A percentile compares a stretch with the other conserved stretches of the same genome.
These are phyloP conservation scores for Betula pendula DNA, from an alignment of 306 rosid species.

Conservation along the genomic window DNA sequence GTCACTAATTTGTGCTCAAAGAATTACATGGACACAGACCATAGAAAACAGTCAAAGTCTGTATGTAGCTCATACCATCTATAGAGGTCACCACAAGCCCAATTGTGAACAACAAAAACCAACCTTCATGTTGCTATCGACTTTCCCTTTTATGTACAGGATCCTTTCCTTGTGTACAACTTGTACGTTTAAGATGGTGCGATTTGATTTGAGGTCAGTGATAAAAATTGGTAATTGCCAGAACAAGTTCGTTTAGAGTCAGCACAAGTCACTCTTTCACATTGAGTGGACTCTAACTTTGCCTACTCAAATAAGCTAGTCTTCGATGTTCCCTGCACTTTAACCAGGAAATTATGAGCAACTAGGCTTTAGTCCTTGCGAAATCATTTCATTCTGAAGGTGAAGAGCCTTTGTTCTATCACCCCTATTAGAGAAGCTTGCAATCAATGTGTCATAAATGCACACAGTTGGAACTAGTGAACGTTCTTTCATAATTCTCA, in stretches of 20 bases:
- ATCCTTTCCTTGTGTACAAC: neutral
- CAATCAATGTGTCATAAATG: slow-evolving; percentile 46
- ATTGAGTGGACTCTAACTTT: neutral
- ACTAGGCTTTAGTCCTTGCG: slow-evolving; percentile 28
- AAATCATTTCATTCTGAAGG: slow-evolving; percentile 46
- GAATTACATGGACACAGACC: neutral
- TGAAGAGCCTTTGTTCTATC: slow-evolving; percentile 39
- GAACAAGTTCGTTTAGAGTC: neutral
- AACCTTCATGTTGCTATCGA: neutral
- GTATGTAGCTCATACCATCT: neutral
- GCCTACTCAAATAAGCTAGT: slow-evolving; percentile 4
- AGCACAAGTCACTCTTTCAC: neutral
- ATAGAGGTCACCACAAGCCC: neutral
- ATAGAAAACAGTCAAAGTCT: neutral
- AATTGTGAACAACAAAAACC: neutral
- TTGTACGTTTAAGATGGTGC: neutral
- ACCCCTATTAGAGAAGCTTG: slow-evolving; percentile 40
- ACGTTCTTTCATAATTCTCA: slow-evolving; percentile 61
- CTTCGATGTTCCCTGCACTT: slow-evolving; percentile 4
- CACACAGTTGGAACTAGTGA: slow-evolving; percentile 32
- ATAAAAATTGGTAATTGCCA: neutral
- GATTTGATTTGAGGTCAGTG: neutral
- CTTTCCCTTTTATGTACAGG: neutral
- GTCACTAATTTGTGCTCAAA: neutral
- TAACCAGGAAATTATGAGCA: slow-evolving; percentile 7